Conservation (phyloP, 257 asterid genomes). For the Orobanche coerulescens region DNA sequence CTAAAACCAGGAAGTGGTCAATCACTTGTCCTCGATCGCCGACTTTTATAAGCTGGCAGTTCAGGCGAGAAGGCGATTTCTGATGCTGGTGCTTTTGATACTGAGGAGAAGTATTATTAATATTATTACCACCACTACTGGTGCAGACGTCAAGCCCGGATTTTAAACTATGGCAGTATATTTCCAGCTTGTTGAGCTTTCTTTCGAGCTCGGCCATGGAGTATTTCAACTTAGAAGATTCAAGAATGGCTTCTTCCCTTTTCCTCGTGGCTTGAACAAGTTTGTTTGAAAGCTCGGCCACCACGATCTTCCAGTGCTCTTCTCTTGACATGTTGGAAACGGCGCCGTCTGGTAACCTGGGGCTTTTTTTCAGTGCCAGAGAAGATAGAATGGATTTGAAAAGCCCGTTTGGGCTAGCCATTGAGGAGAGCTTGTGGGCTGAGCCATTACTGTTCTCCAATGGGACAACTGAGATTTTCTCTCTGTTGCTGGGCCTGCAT, state of each 20-base stretch:
- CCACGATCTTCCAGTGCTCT: conserved; percentile 76
- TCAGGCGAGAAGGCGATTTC: conserved; percentile 26
- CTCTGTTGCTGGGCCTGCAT: conserved; percentile 74
- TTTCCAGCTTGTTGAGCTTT: conserved; percentile 79
- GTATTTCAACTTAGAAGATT: conserved; percentile 69
- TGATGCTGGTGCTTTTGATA: conserved; percentile 22
- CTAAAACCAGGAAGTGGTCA: conserved; percentile 58
- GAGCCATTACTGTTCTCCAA: conserved; percentile 31
- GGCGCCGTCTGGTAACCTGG: conserved; percentile 36
- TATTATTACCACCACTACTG: not conserved
- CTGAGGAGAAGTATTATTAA: no score
- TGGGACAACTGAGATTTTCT: conserved; percentile 58
- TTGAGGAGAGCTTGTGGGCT: conserved; percentile 36
- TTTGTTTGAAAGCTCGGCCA: conserved; percentile 76
- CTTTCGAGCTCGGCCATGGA: conserved; percentile 89
- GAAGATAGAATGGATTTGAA: conserved; percentile 59
- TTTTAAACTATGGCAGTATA: conserved; percentile 70
- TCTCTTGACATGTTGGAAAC: conserved; percentile 38
- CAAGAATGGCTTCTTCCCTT: conserved; percentile 76
- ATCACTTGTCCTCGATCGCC: conserved; percentile 56
- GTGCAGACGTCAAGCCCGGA: conserved; percentile 61
- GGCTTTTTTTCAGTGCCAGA: conserved; percentile 52
- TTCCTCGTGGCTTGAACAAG: conserved; percentile 63
- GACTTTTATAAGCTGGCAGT: conserved; percentile 32
- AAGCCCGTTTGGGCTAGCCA: conserved; percentile 67